A percentile compares a stretch with the other conserved stretches of the same genome.
Conservation (phyloP, 306 rosid species). For the Cicer pinnatifidum region DNA sequence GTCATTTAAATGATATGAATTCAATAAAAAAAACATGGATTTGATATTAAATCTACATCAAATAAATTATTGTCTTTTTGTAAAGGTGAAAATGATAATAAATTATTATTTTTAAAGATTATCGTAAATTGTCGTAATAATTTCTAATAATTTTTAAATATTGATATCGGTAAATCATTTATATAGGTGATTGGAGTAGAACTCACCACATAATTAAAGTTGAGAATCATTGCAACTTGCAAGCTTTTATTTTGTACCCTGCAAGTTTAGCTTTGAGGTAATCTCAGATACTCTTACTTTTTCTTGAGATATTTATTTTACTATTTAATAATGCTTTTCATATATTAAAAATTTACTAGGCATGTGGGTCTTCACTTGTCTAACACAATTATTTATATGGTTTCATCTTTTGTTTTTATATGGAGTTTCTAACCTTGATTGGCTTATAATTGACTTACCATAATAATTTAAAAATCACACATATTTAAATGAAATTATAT, state of each 20-base stretch:
- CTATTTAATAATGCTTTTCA: constrained; percentile 7
- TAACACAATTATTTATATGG: constrained; percentile 39
- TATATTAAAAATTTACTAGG: constrained; percentile 13
- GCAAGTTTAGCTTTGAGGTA: constrained; percentile 50
- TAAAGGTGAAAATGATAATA: no score
- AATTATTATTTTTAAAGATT: no score
- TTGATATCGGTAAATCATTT: no score
- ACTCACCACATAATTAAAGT: neutral
- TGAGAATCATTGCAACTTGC: constrained; percentile 28
- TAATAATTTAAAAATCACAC: constrained; percentile 12
- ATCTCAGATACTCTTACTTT: constrained; percentile 46
- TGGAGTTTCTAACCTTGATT: constrained; percentile 39
- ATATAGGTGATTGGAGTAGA: no score
- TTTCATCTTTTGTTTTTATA: constrained; percentile 42
- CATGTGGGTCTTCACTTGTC: constrained; percentile 55
- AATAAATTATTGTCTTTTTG: no score
- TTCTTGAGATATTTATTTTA: constrained; percentile 2
- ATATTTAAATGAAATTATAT: constrained; percentile 4
- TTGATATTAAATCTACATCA: no score
- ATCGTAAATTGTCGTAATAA: no score
- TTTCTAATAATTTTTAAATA: no score
- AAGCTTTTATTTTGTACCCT: constrained; percentile 31
- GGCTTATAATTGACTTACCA: constrained; percentile 31
- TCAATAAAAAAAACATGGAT: no score
- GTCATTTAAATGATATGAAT: no score